A percentile compares a stretch with the other conserved stretches of the same genome.
These are phyloP conservation scores for Rubia occidens DNA, from an alignment of 305 asterid species.

Conservation along the genomic window DNA sequence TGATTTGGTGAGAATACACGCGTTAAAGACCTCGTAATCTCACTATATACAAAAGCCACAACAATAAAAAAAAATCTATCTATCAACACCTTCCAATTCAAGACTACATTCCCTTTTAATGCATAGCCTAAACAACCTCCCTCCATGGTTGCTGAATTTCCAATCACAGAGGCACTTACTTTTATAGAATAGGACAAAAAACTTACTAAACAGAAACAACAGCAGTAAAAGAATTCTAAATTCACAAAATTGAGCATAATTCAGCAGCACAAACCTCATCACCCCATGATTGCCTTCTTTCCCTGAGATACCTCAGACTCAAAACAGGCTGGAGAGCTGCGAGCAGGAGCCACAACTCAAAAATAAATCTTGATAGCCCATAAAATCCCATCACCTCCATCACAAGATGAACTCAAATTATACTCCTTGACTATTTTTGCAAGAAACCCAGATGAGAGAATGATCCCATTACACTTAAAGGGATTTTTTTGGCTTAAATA, in stretches of 20 bases:
- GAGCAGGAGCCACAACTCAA: background rate
- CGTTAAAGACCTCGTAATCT: background rate
- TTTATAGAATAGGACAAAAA: background rate
- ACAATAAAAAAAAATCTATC: background rate
- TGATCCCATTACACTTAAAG: constrained; percentile 3
- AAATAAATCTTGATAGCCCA: background rate
- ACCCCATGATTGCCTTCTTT: constrained; percentile 1
- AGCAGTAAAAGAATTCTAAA: background rate
- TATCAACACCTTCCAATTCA: background rate
- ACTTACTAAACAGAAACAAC: background rate
- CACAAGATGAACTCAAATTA: background rate
- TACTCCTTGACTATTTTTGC: background rate
- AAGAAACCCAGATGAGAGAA: background rate
- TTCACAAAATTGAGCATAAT: background rate
- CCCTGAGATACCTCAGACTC: background rate
- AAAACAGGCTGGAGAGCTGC: constrained; percentile 3
- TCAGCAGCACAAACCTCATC: background rate
- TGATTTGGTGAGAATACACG: background rate
- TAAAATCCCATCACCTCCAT: background rate
- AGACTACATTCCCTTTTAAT: background rate
- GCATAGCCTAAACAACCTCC: background rate
- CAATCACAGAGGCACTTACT: background rate
- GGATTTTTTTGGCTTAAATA: background rate
- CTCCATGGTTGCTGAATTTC: background rate
- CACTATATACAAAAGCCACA: background rate